These are phyloP conservation scores for Penicillium hesseltinei DNA, from an alignment of 2,329 filamentous ascomycete genomes.

Conservation along the genomic window DNA sequence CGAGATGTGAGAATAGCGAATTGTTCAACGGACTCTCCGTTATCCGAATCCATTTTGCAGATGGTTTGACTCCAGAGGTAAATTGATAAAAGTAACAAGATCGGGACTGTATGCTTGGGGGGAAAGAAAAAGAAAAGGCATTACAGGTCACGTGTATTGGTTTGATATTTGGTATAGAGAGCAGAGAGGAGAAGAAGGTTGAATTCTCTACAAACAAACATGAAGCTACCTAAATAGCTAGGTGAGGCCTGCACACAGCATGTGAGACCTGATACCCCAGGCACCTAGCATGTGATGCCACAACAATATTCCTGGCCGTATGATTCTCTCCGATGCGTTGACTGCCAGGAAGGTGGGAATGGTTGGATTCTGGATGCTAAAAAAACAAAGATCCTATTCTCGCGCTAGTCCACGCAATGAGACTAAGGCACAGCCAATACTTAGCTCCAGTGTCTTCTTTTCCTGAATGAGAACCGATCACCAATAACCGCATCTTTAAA, in stretches of 20 bases:
- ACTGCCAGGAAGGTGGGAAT: too few relatives aligned
- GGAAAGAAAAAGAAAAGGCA: background rate
- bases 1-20: slow-evolving; percentile 20
- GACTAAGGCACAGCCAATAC: too few relatives aligned
- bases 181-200: too few relatives aligned
- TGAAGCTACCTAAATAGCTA: too few relatives aligned
- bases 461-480: too few relatives aligned
- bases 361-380: background rate
- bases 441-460: too few relatives aligned
- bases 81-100: background rate
- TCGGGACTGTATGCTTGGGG: background rate
- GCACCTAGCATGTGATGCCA: too few relatives aligned
- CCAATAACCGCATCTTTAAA: too few relatives aligned
- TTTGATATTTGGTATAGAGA: background rate
- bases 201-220: too few relatives aligned
- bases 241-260: too few relatives aligned
- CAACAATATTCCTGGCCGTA: background rate
- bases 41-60: background rate
- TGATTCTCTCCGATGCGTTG: background rate
- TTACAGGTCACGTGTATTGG: background rate
- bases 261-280: too few relatives aligned
- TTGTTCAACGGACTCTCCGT: background rate
- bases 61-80: background rate
- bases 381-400: background rate
- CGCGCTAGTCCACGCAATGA: background rate